phyloP scores from a whole-genome alignment of 345 rosid species.

The Dipteronia sinensis region DNA sequence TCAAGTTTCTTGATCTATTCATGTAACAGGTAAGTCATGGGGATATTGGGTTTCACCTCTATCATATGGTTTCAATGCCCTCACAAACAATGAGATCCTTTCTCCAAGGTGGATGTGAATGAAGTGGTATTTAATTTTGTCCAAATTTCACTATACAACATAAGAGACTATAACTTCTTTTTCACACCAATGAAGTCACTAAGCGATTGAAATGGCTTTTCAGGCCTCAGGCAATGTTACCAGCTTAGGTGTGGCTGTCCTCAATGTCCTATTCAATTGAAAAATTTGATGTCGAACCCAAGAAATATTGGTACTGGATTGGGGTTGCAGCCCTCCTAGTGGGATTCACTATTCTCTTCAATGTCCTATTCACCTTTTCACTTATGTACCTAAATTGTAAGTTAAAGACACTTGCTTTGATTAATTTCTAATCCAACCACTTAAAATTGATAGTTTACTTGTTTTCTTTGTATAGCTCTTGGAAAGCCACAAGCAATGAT shows the following conservation, averaged over 20 bases:
- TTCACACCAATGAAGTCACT: too few species aligned
- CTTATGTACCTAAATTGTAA: slow-evolving; percentile 69
- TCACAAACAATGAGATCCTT: slow-evolving; percentile 65
- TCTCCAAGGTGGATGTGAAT: too few species aligned
- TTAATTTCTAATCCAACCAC: not conserved
- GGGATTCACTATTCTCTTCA: slow-evolving; percentile 69
- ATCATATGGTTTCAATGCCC: slow-evolving; percentile 65
- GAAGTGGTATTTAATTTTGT: too few species aligned
- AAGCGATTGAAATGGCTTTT: slow-evolving; percentile 30
- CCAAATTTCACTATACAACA: too few species aligned
- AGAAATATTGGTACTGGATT: slow-evolving; percentile 86
- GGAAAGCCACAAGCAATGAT: slow-evolving; percentile 60
- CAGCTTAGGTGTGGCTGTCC: slow-evolving; percentile 61
- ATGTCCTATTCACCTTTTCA: slow-evolving; percentile 67
- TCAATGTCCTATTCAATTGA: slow-evolving; percentile 16
- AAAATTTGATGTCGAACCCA: slow-evolving; percentile 44
- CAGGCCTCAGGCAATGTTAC: slow-evolving; percentile 61
- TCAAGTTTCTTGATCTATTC: too few species aligned
- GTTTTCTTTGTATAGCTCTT: slow-evolving; percentile 47
- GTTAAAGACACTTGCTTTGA: slow-evolving; percentile 16
- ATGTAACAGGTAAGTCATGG: slow-evolving; percentile 66
- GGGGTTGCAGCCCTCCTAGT: slow-evolving; percentile 65
- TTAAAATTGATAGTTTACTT: slow-evolving; percentile 9
- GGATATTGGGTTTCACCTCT: slow-evolving; percentile 84
- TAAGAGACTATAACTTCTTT: too few species aligned